Evolutionary conservation across 768 basidiomycete genomes (phyloP).

Genomic region (Hypholoma sublateritium): DNA sequence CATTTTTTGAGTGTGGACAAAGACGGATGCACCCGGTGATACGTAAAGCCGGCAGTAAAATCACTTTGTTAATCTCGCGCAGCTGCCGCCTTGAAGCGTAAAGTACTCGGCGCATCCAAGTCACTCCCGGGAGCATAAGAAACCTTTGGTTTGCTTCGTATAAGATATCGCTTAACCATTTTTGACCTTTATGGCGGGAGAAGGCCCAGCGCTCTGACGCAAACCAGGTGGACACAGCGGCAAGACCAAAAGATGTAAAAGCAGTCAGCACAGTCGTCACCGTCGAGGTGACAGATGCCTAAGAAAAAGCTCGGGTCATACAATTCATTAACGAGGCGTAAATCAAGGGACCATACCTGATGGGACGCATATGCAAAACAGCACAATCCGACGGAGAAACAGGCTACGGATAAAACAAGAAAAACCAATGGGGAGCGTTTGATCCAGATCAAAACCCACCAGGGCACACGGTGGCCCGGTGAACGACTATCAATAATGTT

Average conservation of each 20-base stretch:
- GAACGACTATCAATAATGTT: conserved; percentile 49
- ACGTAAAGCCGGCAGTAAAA: background rate
- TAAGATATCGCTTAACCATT: conserved; percentile 68
- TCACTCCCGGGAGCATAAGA: conserved; percentile 21
- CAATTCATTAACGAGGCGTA: background rate
- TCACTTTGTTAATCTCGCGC: conserved; percentile 4
- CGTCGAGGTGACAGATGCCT: conserved; percentile 63
- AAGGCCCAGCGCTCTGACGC: conserved; percentile 69
- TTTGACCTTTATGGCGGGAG: conserved; percentile 58
- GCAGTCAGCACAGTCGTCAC: conserved; percentile 78
- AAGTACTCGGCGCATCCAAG: conserved; percentile 10
- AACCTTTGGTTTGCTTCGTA: conserved; percentile 42
- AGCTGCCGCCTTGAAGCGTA: conserved; percentile 7
- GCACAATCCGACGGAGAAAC: conserved; percentile 77
- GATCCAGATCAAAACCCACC: conserved; percentile 88
- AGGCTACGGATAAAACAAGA: conserved; percentile 80
- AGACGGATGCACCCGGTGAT: background rate
- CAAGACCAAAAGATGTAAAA: conserved; percentile 69
- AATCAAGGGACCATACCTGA: conserved; percentile 44
- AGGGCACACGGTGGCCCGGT: conserved; percentile 72
- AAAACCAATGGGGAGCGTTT: conserved; percentile 82
- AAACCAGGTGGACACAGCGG: conserved; percentile 74
- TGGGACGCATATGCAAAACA: conserved; percentile 74
- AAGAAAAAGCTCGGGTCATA: conserved; percentile 3
- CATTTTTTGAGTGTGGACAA: background rate